Percentiles rank a stretch among this genome's conserved stretches.
Conservation (phyloP, 345 rosid species). For the Eucalyptus decipiens region DNA sequence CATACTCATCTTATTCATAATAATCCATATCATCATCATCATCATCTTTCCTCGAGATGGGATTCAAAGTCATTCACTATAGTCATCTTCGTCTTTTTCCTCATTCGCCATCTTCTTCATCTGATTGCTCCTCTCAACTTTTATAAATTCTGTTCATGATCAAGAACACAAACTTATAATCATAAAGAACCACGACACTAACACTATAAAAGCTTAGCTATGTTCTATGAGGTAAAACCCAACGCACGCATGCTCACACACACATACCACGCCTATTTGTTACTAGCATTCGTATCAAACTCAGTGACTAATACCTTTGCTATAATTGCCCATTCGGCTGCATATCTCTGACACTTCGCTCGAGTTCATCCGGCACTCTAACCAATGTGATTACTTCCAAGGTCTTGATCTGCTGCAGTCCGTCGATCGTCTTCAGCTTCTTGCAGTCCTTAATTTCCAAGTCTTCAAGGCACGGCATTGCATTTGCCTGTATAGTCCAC, state of each 20-base stretch:
- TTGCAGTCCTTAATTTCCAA: conserved; percentile 17
- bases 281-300: accelerated
- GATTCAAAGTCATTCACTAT: too few species aligned
- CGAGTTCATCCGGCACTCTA: neutral
- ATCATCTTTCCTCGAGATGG: too few species aligned
- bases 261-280: too few species aligned
- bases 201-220: too few species aligned
- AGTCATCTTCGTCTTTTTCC: too few species aligned
- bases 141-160: accelerated
- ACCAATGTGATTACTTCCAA: neutral
- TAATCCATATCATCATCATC: too few species aligned
- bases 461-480: conserved; percentile 5
- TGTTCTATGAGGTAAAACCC: too few species aligned
- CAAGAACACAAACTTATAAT: too few species aligned
- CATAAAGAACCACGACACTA: accelerated
- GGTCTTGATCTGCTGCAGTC: neutral
- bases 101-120: accelerated
- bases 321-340: too few species aligned
- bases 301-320: too few species aligned
- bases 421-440: neutral
- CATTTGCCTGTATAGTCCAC: neutral
- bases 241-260: accelerated
- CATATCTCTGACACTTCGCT: accelerated
- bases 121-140: accelerated
- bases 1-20: too few species aligned